A percentile compares a stretch with the other conserved stretches of the same genome.
phyloP scores from a whole-genome alignment of 805 yeast genomes.

The Lipomyces lipofer region DNA sequence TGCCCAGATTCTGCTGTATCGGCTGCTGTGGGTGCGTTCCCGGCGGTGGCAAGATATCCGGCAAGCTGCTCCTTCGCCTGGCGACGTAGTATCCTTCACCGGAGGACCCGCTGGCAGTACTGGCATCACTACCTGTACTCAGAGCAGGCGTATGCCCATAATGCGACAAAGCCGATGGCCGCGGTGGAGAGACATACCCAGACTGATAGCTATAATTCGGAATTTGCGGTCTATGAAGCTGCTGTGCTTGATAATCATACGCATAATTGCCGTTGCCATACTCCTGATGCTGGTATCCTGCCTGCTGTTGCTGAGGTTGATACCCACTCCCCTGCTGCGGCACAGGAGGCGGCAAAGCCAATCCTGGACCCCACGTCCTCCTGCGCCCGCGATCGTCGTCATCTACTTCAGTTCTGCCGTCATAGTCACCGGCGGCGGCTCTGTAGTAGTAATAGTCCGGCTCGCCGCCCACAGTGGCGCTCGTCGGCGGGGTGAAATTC shows the following conservation, averaged over 20 bases:
- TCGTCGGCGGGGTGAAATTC: slow-evolving; percentile 11
- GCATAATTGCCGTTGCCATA: slow-evolving; percentile 1
- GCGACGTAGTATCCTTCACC: slow-evolving; percentile 1
- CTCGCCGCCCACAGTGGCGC: slow-evolving; percentile 7
- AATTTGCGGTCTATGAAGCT: too few species aligned
- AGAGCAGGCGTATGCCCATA: neutral
- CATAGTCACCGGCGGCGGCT: neutral
- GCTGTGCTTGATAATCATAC: too few species aligned
- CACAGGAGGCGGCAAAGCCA: slow-evolving; percentile 11
- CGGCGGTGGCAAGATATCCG: slow-evolving; percentile 5
- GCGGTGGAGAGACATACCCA: neutral
- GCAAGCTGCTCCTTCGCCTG: slow-evolving; percentile 2
- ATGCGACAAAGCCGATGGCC: neutral
- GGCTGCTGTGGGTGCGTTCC: neutral
- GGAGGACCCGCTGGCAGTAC: neutral
- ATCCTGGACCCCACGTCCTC: neutral
- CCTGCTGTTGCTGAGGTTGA: slow-evolving; percentile 3
- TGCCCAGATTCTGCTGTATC: too few species aligned
- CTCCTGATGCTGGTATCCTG: neutral
- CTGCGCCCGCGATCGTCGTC: slow-evolving; percentile 2
- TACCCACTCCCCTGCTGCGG: neutral
- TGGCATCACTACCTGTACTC: neutral
- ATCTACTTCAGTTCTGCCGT: neutral
- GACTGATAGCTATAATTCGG: neutral
- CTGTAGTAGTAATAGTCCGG: neutral